Percentiles rank a stretch among this genome's conserved stretches.
Conservation (phyloP, 1,284 basidiomycete genomes). For the Lentinus polychrous region DNA sequence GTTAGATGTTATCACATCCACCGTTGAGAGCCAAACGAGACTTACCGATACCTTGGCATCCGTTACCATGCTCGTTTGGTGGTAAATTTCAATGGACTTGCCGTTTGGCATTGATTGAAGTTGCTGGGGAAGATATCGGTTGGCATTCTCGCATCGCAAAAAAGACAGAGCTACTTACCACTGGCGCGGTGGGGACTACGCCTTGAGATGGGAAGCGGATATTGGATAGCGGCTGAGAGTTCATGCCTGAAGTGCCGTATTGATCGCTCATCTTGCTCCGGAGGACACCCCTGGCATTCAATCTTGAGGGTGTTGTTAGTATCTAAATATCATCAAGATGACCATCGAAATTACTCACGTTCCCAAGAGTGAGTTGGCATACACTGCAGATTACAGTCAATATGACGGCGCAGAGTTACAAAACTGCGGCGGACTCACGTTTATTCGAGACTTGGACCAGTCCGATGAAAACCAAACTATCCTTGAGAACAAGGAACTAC, state of each 20-base stretch:
- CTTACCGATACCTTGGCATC: background rate
- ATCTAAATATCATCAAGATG: background rate
- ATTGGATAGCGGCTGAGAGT: background rate
- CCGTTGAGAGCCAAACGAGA: no score
- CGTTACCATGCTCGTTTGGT: background rate
- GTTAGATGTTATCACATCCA: no score
- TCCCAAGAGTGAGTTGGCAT: conserved; percentile 3
- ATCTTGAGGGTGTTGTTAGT: background rate
- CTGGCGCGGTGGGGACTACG: no score
- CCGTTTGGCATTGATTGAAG: no score
- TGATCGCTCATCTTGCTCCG: background rate
- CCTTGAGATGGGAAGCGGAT: no score
- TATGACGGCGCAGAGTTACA: background rate
- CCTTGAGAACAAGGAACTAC: background rate
- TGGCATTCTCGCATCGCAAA: no score
- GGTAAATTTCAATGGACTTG: conserved; percentile 3
- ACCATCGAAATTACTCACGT: background rate
- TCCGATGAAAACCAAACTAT: background rate
- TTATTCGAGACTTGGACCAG: background rate
- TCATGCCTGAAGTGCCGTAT: background rate
- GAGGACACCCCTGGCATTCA: background rate
- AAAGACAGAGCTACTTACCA: no score
- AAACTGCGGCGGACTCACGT: background rate
- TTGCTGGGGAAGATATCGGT: background rate
- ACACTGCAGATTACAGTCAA: background rate